These are phyloP conservation scores for Umbellularia californica DNA, from an alignment of 164 flowering plant genomes.

Conservation along the genomic window DNA sequence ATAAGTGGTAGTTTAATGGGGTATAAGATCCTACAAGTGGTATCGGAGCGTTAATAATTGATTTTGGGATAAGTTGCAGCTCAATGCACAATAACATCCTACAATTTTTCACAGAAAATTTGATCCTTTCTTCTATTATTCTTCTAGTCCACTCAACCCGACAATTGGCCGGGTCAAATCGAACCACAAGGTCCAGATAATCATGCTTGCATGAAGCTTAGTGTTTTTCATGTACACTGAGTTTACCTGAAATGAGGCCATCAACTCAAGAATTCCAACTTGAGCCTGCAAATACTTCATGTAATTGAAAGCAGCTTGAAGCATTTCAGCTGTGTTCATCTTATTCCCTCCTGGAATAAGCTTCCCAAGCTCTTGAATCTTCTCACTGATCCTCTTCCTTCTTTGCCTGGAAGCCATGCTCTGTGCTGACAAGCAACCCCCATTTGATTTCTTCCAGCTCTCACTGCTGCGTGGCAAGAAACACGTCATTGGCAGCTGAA, in stretches of 20 bases:
- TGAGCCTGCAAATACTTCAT: constrained; percentile 78
- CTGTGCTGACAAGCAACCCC: constrained; percentile 44
- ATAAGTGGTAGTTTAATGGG: no score
- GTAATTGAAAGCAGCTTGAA: constrained; percentile 70
- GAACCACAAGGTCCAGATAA: no score
- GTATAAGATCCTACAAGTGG: no score
- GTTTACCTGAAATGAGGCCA: constrained; percentile 18
- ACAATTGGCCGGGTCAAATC: no score
- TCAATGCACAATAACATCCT: no score
- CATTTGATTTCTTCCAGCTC: constrained; percentile 1
- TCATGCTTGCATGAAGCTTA: no score
- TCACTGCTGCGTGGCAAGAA: not conserved
- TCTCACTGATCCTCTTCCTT: constrained; percentile 79
- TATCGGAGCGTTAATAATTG: no score
- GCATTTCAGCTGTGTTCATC: constrained; percentile 92
- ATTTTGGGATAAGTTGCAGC: no score
- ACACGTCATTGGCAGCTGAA: not conserved
- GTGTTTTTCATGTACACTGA: no score
- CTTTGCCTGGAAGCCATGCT: constrained; percentile 79
- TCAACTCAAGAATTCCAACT: constrained; percentile 45
- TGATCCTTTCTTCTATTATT: no score
- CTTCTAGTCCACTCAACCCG: no score
- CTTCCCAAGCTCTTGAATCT: constrained; percentile 82
- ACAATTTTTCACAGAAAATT: no score
- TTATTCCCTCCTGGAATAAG: constrained; percentile 74